A percentile compares a stretch with the other conserved stretches of the same genome.
Conservation (phyloP, 306 rosid species). For the Cucurbita pepo region DNA sequence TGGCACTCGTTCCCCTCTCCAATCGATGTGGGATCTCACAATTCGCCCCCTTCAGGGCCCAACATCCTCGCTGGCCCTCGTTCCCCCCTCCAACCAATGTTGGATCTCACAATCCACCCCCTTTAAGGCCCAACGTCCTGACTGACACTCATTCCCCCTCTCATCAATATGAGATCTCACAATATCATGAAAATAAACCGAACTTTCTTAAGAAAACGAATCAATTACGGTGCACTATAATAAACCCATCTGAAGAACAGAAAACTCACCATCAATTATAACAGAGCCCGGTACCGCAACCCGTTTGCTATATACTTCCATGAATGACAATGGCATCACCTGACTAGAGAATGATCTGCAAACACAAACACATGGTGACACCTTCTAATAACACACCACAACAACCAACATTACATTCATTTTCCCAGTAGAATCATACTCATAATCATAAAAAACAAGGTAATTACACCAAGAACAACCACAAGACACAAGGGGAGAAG, state of each 20-base stretch:
- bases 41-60: too few species aligned
- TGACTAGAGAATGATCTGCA: conserved; percentile 29
- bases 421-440: not conserved
- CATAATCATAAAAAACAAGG: not conserved
- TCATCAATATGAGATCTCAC: not conserved
- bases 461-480: not conserved
- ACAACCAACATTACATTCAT: not conserved
- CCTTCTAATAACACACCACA: not conserved
- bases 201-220: not conserved
- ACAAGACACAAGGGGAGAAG: not conserved
- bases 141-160: too few species aligned
- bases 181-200: not conserved
- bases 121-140: too few species aligned
- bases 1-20: too few species aligned
- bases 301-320: conserved; percentile 47
- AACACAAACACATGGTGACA: not conserved
- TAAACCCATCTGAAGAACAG: too few species aligned
- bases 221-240: not conserved
- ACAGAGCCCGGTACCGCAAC: conserved; percentile 49
- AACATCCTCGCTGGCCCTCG: too few species aligned
- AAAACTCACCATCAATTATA: conserved; percentile 57
- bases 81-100: too few species aligned
- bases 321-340: conserved; percentile 36
- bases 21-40: too few species aligned
- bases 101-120: too few species aligned